phyloP scores from a whole-genome alignment of 1,139 yeast genomes.

The Suhomyces coccinellae region DNA sequence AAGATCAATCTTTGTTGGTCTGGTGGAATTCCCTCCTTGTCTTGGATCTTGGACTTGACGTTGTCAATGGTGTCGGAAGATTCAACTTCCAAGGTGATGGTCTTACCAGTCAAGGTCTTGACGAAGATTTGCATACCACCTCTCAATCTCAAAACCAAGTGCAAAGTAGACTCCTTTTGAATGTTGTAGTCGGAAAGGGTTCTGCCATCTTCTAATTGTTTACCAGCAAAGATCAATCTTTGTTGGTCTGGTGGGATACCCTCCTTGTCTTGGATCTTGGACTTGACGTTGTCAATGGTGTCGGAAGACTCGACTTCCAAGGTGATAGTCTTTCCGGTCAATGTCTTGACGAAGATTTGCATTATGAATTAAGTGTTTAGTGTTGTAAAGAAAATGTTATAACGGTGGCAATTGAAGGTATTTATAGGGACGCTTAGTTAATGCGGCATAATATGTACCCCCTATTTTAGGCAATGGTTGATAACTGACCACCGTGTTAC shows the following conservation, averaged over 20 bases:
- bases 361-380: conserved; percentile 7
- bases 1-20: conserved; percentile 92
- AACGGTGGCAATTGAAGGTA: conserved; percentile 16
- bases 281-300: conserved; percentile 65
- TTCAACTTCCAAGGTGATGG: conserved; percentile 93
- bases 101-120: conserved; percentile 85
- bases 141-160: conserved; percentile 33
- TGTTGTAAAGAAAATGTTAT: not conserved
- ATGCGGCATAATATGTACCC: conserved; percentile 13
- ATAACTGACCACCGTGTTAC: conserved; percentile 12
- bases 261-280: conserved; percentile 55
- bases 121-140: conserved; percentile 50
- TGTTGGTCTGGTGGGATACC: conserved; percentile 57
- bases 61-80: conserved; percentile 93
- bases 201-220: conserved; percentile 67
- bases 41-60: conserved; percentile 91
- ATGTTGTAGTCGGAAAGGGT: conserved; percentile 65
- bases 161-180: conserved; percentile 60
- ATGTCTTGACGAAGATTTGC: conserved; percentile 51
- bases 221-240: conserved; percentile 59
- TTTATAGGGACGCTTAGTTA: conserved; percentile 13
- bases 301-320: conserved; percentile 72
- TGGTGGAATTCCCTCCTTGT: conserved; percentile 94
- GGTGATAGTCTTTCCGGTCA: conserved; percentile 72
- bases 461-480: conserved; percentile 13